Percentiles rank a stretch among this genome's conserved stretches.
These are phyloP conservation scores for Puccinellia tenuiflora DNA, from an alignment of 176 grass and related monocot species.

Conservation along the genomic window DNA sequence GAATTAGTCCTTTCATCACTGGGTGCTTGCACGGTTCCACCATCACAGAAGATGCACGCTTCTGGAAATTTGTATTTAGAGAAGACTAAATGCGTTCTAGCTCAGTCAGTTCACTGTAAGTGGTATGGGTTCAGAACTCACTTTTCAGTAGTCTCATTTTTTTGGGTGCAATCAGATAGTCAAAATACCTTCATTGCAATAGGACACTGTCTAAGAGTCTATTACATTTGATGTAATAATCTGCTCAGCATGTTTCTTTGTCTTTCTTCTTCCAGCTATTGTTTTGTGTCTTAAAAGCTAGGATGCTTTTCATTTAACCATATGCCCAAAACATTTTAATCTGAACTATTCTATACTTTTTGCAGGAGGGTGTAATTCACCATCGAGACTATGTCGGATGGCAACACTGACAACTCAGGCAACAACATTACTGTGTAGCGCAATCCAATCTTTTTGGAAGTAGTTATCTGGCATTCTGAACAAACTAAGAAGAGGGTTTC, in stretches of 20 bases:
- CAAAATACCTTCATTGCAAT: not conserved
- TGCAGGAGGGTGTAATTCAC: conserved; percentile 26
- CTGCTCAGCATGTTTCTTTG: not conserved
- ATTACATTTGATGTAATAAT: not conserved
- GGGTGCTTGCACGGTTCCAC: not conserved
- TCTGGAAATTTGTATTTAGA: not conserved
- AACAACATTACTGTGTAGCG: conserved; percentile 48
- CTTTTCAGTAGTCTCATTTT: not conserved
- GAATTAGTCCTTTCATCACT: not conserved
- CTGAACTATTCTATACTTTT: not conserved
- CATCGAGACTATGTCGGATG: conserved; percentile 37
- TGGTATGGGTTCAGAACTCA: not conserved
- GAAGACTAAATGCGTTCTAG: not conserved
- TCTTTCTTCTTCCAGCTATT: too few species aligned
- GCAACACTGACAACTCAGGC: conserved; percentile 24
- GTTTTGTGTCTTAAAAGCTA: not conserved
- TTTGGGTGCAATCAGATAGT: not conserved
- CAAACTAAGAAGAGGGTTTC: conserved; percentile 39
- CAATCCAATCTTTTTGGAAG: conserved; percentile 35
- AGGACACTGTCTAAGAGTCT: not conserved
- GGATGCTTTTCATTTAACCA: not conserved
- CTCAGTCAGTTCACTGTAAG: not conserved
- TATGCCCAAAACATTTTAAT: not conserved
- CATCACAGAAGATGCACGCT: not conserved
- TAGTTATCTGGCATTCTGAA: conserved; percentile 36